Evolutionary conservation across 179 eudicot species (phyloP).

Genomic region (Beta corolliflora): DNA sequence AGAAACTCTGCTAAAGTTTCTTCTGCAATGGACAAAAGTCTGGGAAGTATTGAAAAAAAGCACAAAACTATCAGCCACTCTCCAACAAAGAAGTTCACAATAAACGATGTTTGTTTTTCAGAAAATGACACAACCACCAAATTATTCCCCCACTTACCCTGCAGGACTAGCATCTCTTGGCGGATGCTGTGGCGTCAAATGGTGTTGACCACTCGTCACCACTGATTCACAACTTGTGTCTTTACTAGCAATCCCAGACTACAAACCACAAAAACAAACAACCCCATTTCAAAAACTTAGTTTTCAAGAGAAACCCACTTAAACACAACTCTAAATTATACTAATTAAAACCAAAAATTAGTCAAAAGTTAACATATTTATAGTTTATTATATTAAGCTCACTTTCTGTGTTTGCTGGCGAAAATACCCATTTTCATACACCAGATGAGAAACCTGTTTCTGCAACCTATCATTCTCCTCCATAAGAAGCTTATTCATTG

Average conservation of each 20-base stretch:
- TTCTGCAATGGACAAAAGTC: slow-evolving; percentile 99
- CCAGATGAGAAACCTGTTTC: slow-evolving; percentile 87
- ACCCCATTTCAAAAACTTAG: background rate
- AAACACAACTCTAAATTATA: background rate
- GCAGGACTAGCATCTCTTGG: slow-evolving; percentile 99
- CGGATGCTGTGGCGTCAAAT: slow-evolving; percentile 81
- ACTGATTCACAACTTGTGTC: slow-evolving; percentile 94
- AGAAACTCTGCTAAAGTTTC: slow-evolving; percentile 99
- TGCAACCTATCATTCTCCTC: slow-evolving; percentile 95
- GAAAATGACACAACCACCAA: slow-evolving; percentile 44
- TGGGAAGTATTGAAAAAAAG: slow-evolving; percentile 39
- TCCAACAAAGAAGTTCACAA: slow-evolving; percentile 32
- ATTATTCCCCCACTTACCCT: slow-evolving; percentile 71
- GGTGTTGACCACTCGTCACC: slow-evolving; percentile 95
- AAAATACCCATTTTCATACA: slow-evolving; percentile 81
- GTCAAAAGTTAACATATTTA: background rate
- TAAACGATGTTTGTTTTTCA: slow-evolving; percentile 30
- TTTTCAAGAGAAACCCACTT: background rate
- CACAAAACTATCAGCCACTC: slow-evolving; percentile 30
- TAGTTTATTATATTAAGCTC: background rate
- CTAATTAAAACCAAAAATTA: background rate
- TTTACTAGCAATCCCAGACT: slow-evolving; percentile 68
- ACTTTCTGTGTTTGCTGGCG: slow-evolving; percentile 86
- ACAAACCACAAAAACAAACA: slow-evolving; percentile 28
- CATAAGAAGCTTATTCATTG: slow-evolving; percentile 92